Evolutionary conservation across 805 yeast species (phyloP).

Genomic region (Cyberlindnera amylophila): DNA sequence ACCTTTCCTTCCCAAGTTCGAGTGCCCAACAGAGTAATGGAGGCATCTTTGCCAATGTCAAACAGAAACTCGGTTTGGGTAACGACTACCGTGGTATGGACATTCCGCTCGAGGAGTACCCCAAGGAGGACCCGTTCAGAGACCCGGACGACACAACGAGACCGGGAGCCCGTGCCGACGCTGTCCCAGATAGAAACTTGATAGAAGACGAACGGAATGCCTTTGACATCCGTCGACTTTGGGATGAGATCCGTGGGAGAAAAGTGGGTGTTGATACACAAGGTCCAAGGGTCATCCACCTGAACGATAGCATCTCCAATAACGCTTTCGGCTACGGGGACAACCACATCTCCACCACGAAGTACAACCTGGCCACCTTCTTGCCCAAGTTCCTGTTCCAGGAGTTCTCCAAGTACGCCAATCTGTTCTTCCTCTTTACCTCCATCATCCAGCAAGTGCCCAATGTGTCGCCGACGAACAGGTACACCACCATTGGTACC

Average conservation of each 20-base stretch:
- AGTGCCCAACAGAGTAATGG: slow-evolving; percentile 3
- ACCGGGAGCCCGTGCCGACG: slow-evolving; percentile 17
- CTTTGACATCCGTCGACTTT: slow-evolving; percentile 36
- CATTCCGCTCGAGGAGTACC: slow-evolving; percentile 25
- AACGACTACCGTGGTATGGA: slow-evolving; percentile 26
- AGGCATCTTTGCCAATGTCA: slow-evolving; percentile 22
- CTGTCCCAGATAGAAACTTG: slow-evolving; percentile 21
- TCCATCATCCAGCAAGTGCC: slow-evolving; percentile 97
- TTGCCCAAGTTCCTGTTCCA: slow-evolving; percentile 92
- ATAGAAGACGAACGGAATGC: slow-evolving; percentile 31
- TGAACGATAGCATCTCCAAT: slow-evolving; percentile 62
- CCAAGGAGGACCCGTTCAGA: slow-evolving; percentile 23
- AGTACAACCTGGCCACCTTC: slow-evolving; percentile 90
- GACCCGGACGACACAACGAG: slow-evolving; percentile 20
- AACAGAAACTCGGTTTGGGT: slow-evolving; percentile 22
- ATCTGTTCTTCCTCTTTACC: slow-evolving; percentile 87
- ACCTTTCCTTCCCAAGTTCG: slow-evolving; percentile 5
- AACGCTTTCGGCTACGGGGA: slow-evolving; percentile 55
- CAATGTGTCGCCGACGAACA: slow-evolving; percentile 89
- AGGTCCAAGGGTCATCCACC: slow-evolving; percentile 63
- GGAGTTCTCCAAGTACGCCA: slow-evolving; percentile 96
- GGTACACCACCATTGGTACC: slow-evolving; percentile 94
- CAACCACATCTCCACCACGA: slow-evolving; percentile 91
- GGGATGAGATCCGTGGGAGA: slow-evolving; percentile 35
- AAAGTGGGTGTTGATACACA: slow-evolving; percentile 12